These are phyloP conservation scores for Mytilinidion resinicola DNA, from an alignment of 495 filamentous ascomycete species.

Conservation along the genomic window DNA sequence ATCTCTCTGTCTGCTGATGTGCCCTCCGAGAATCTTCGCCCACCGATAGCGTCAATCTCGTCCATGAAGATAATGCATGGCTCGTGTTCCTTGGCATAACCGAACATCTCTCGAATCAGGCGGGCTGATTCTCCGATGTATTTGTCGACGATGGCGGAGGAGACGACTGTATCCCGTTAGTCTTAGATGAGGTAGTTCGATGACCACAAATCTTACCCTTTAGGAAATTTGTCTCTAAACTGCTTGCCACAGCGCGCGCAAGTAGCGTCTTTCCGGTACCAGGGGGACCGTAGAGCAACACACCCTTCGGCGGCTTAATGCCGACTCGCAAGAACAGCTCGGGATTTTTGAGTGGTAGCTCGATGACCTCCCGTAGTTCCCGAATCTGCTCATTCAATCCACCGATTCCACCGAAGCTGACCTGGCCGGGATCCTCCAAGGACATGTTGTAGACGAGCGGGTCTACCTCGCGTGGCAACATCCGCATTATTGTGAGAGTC, in stretches of 20 bases:
- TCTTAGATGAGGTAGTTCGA: no score
- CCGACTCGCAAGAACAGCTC: slow-evolving; percentile 95
- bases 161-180: slow-evolving; percentile 63
- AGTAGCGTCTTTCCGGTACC: slow-evolving; percentile 97
- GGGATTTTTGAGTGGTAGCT: slow-evolving; percentile 96
- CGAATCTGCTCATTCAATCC: slow-evolving; percentile 98
- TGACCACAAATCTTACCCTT: slow-evolving; percentile 58
- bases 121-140: slow-evolving; percentile 98
- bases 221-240: slow-evolving; percentile 95
- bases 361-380: slow-evolving; percentile 96
- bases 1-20: slow-evolving; percentile 98
- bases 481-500: slow-evolving; percentile 99
- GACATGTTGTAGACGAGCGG: slow-evolving; percentile 99
- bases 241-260: slow-evolving; percentile 92
- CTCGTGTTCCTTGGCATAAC: slow-evolving; percentile 98
- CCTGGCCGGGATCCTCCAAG: slow-evolving; percentile 92
- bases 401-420: slow-evolving; percentile 98
- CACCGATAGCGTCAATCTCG: slow-evolving; percentile 99
- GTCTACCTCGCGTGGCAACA: slow-evolving; percentile 97
- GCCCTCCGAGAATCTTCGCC: slow-evolving; percentile 94
- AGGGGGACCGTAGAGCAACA: slow-evolving; percentile 93
- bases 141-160: slow-evolving; percentile 99
- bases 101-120: slow-evolving; percentile 98
- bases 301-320: slow-evolving; percentile 98
- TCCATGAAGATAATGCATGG: slow-evolving; percentile 99